Conservation (phyloP, 2,329 filamentous ascomycete genomes). For the Metarhizium brunneum region DNA sequence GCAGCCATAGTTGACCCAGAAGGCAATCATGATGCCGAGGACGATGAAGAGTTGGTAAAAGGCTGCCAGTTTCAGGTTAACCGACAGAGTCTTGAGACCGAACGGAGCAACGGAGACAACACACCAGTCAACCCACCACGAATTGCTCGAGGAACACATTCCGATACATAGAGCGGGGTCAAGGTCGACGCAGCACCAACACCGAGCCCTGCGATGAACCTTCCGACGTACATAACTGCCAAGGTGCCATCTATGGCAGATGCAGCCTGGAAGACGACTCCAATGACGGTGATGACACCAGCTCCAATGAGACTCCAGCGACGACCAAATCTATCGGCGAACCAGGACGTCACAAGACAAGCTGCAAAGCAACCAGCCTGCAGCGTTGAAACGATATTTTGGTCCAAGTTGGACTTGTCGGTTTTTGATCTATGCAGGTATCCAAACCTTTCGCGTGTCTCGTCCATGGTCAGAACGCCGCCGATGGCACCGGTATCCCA, state of each 20-base stretch:
- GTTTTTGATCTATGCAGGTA: slow-evolving; percentile 18
- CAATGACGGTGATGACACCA: slow-evolving; percentile 48
- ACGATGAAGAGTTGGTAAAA: slow-evolving; percentile 43
- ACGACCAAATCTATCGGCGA: slow-evolving; percentile 47
- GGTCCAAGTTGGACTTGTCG: slow-evolving; percentile 43
- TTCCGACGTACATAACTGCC: slow-evolving; percentile 55
- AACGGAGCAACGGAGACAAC: not conserved
- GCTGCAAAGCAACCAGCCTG: slow-evolving; percentile 61
- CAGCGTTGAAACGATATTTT: slow-evolving; percentile 62
- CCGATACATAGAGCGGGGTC: slow-evolving; percentile 36
- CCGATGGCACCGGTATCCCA: slow-evolving; percentile 57
- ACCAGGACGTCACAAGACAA: slow-evolving; percentile 45
- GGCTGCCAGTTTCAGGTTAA: slow-evolving; percentile 13
- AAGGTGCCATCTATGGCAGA: slow-evolving; percentile 45
- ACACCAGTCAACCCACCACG: slow-evolving; percentile 38
- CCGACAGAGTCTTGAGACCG: not conserved
- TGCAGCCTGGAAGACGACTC: slow-evolving; percentile 54
- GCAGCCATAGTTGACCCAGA: slow-evolving; percentile 44
- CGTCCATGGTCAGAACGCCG: slow-evolving; percentile 52
- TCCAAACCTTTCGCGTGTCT: slow-evolving; percentile 39
- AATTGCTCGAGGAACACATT: slow-evolving; percentile 40
- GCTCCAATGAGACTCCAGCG: slow-evolving; percentile 44
- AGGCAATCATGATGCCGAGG: slow-evolving; percentile 32
- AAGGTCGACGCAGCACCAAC: slow-evolving; percentile 40
- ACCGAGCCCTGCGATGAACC: slow-evolving; percentile 42